Base-by-base conservation (phyloP, 1,284 basidiomycete genomes). In the Ceratobasidium sp. region DNA sequence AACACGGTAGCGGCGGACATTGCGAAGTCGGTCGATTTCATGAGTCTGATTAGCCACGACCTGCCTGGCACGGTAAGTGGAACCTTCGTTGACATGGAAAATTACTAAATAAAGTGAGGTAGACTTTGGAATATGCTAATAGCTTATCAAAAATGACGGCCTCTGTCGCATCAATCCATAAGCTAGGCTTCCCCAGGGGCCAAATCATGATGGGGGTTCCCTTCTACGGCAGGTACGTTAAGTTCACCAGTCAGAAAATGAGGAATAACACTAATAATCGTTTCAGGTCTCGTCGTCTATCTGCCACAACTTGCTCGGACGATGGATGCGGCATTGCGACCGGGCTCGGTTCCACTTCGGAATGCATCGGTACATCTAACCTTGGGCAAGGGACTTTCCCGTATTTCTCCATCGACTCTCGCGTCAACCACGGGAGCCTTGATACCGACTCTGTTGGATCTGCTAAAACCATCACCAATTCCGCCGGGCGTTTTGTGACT, bases 201-300 rank as follows among this genome's bases (percentile, higher is more conserved):
- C 62, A 66, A 28, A 52, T 73, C 9, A 57, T 67, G 61, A 73
- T 73, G 72, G 72, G 72, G 6, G 57, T 73, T 13, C 72, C 72
- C 3, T 73, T 73, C 35, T 73, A 73, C 35, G 72, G 61, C 30
- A 57, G 72, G 54, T 73, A n/a, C 5, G 38, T 49, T n/a, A 43
- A 3, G 16, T n/a, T 35, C 9, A 14, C 26, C 6, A 57, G n/a
- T 13, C 28, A 21, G 28, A 13, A 46, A 18, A 4, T 38, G 4
- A 38, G 14, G 21, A 28, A 38, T 11, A 5, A 49, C 14, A n/a
- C 18, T 43, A 30, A 46, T n/a, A 9, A 9, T 18, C 44, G 21
- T 58, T 1, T 8, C 38, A 70, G 67, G 30, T 70, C 67, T 41
- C 54, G 67, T 38, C 26, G 38, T 21, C 47, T 70, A 6, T 21